phyloP scores from a whole-genome alignment of 768 basidiomycete genomes.

The Rhizopogon sp. region DNA sequence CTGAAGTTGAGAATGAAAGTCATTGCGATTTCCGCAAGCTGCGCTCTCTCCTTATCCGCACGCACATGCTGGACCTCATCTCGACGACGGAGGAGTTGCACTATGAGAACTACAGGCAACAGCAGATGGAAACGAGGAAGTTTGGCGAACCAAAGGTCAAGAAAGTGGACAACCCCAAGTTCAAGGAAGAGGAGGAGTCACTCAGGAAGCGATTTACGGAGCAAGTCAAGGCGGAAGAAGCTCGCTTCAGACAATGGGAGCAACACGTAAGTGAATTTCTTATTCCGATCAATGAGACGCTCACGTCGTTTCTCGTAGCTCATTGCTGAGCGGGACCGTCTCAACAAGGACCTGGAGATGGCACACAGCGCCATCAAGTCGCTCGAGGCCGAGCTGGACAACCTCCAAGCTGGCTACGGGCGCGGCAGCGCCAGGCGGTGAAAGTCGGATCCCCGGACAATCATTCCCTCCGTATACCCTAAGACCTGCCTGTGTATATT shows the following conservation, averaged over 20 bases:
- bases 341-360: conserved; percentile 97
- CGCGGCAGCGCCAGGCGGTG: conserved; percentile 44
- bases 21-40: conserved; percentile 99
- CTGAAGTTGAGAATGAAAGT: conserved; percentile 98
- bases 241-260: conserved; percentile 98
- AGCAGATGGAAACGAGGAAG: conserved; percentile 99
- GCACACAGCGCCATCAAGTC: conserved; percentile 90
- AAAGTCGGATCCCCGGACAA: not conserved
- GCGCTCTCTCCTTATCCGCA: conserved; percentile 90
- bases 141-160: conserved; percentile 98
- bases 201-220: conserved; percentile 98
- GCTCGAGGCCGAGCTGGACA: conserved; percentile 87
- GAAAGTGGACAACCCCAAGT: conserved; percentile 99
- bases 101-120: conserved; percentile 96
- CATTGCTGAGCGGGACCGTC: conserved; percentile 95
- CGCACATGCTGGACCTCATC: conserved; percentile 98
- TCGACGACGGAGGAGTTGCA: conserved; percentile 93
- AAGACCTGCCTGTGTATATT: conserved; percentile 13
- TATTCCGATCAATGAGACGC: not conserved
- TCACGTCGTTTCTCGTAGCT: conserved; percentile 47
- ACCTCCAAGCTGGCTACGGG: conserved; percentile 81
- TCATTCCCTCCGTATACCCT: conserved; percentile 21
- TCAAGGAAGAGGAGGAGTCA: conserved; percentile 98
- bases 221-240: conserved; percentile 98
- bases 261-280: conserved; percentile 68